Conservation (phyloP, 192 early-diverging fungal species). For the Backusella parvicylindrica region DNA sequence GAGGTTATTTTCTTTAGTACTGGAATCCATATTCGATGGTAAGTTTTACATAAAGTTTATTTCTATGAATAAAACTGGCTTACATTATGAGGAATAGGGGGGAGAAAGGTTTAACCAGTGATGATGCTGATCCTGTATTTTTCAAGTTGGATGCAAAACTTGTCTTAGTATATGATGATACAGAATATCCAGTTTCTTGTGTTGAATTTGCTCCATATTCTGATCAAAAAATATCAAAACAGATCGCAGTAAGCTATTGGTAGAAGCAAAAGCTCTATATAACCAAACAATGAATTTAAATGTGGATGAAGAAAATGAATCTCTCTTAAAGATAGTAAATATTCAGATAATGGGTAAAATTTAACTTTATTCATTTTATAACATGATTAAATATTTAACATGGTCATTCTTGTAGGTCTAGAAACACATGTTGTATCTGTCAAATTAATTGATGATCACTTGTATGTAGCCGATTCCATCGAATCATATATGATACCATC, state of each 20-base stretch:
- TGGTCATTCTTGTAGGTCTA: background rate
- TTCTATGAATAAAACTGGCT: background rate
- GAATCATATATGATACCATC: too few relatives aligned
- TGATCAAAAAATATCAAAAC: background rate
- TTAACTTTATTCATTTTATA: background rate
- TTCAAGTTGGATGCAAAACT: background rate
- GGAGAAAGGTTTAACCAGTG: background rate
- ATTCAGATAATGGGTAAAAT: constrained; percentile 3
- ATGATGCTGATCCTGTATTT: background rate
- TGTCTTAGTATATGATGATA: background rate
- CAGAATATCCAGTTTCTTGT: background rate
- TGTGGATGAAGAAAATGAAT: background rate
- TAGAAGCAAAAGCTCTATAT: background rate
- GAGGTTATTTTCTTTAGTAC: background rate
- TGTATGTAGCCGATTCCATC: too few relatives aligned
- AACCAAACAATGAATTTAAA: background rate
- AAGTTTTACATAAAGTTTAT: background rate
- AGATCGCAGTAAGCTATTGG: background rate
- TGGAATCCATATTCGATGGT: background rate
- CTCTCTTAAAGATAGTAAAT: background rate
- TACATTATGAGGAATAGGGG: background rate
- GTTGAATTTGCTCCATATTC: background rate
- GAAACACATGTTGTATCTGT: background rate
- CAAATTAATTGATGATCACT: too few relatives aligned
- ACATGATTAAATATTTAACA: constrained; percentile 1